Evolutionary conservation across 2,329 filamentous ascomycete species (phyloP).

Genomic region (Colletotrichum sp.): DNA sequence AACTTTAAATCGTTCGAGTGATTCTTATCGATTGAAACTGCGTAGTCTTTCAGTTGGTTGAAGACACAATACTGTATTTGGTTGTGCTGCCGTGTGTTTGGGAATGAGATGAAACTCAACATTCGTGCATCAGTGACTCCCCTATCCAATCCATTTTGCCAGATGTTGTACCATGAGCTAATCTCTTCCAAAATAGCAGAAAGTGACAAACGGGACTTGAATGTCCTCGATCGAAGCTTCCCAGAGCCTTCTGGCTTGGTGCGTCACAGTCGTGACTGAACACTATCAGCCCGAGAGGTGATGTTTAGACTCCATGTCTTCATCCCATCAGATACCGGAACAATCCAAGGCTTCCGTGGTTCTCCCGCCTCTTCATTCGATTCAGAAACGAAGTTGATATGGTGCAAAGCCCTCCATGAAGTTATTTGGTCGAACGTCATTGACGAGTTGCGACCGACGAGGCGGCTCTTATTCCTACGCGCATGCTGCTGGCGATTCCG

Average conservation of each 20-base stretch:
- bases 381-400: accelerated
- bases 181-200: accelerated
- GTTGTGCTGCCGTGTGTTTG: neutral
- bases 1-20: neutral
- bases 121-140: neutral
- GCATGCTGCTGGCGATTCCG: neutral
- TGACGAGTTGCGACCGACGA: accelerated
- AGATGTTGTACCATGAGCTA: accelerated
- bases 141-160: accelerated
- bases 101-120: neutral
- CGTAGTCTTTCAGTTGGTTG: neutral
- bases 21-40: neutral
- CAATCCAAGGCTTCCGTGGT: neutral
- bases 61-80: neutral
- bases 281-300: accelerated
- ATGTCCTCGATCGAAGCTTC: neutral
- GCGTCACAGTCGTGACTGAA: neutral
- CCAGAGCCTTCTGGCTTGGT: neutral
- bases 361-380: accelerated
- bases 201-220: accelerated
- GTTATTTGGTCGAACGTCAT: neutral
- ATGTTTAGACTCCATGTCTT: neutral
- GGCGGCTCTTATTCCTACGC: accelerated
- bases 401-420: accelerated
- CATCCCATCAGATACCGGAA: accelerated